phyloP scores from a whole-genome alignment of 345 rosid species.

The Gossypium sturtianum region DNA sequence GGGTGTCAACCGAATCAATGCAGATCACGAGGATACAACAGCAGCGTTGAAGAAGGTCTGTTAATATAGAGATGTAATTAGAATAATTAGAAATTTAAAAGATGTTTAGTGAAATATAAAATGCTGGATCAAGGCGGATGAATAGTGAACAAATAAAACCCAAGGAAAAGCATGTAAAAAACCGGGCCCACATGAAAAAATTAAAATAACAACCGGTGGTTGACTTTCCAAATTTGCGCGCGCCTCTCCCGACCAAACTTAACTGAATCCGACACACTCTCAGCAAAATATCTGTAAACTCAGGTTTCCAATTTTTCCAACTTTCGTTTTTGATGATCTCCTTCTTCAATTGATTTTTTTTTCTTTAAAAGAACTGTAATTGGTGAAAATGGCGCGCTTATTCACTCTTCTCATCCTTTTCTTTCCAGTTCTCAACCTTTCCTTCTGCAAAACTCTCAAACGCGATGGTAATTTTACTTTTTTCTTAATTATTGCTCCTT shows the following conservation, averaged over 20 bases:
- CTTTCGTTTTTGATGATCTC: background rate
- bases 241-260: background rate
- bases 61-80: too few species aligned
- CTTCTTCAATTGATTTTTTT: background rate
- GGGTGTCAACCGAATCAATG: too few species aligned
- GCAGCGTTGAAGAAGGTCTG: too few species aligned
- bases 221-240: background rate
- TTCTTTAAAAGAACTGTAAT: background rate
- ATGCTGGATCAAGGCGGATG: too few species aligned
- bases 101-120: too few species aligned
- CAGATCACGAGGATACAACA: too few species aligned
- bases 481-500: background rate
- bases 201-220: background rate
- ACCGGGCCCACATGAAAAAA: background rate
- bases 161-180: background rate
- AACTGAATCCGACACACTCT: background rate
- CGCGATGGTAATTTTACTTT: background rate
- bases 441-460: constrained; percentile 5
- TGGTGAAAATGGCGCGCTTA: constrained; percentile 15
- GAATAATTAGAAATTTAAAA: too few species aligned
- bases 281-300: constrained; percentile 35
- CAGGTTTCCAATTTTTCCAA: background rate
- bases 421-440: background rate
- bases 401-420: background rate
- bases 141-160: too few species aligned